Conservation (phyloP, 768 basidiomycete genomes). For the Auricularia sp. region DNA sequence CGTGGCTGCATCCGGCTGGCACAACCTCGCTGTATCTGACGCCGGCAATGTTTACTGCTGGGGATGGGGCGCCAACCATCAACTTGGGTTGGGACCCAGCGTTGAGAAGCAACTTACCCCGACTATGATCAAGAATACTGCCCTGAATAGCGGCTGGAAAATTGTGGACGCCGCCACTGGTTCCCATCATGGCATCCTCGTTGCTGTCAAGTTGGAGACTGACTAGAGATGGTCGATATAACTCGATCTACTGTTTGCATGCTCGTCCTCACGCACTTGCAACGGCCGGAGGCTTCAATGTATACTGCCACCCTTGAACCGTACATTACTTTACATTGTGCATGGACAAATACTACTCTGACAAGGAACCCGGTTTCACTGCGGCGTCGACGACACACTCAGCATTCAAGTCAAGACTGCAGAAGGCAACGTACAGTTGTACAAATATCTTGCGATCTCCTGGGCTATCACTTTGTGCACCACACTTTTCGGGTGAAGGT, state of each 20-base stretch:
- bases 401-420: background rate
- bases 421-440: background rate
- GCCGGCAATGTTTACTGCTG: slow-evolving; percentile 30
- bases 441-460: background rate
- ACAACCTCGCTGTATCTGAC: slow-evolving; percentile 28
- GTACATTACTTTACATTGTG: too few relatives aligned
- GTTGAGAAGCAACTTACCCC: slow-evolving; percentile 18
- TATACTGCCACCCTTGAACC: too few relatives aligned
- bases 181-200: background rate
- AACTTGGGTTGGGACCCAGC: slow-evolving; percentile 28
- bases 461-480: slow-evolving; percentile 9
- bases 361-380: background rate
- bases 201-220: background rate
- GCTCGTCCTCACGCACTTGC: too few relatives aligned
- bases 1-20: slow-evolving; percentile 25
- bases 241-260: background rate
- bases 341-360: background rate
- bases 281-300: too few relatives aligned
- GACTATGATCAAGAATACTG: background rate
- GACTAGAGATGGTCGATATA: background rate
- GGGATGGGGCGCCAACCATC: slow-evolving; percentile 25
- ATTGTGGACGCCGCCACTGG: background rate
- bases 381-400: background rate
- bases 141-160: background rate
- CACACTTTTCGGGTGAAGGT: slow-evolving; percentile 9